Conservation (phyloP, 192 early-diverging fungal genomes). For the Lunasporangiospora selenospora region DNA sequence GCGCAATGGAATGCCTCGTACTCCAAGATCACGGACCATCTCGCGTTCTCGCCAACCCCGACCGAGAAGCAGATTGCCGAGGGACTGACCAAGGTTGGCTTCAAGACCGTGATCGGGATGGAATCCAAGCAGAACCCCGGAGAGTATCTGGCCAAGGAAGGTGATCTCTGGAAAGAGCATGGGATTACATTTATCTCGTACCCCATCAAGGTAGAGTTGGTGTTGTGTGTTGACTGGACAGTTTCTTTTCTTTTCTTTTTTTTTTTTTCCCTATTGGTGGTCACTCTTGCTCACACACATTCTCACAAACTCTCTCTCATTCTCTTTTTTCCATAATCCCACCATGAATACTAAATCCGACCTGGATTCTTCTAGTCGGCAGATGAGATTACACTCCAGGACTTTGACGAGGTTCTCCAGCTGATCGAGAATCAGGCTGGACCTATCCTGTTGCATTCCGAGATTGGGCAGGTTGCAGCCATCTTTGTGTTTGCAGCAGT, state of each 20-base stretch:
- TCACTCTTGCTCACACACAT: too few relatives aligned
- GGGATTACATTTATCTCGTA: slow-evolving; percentile 29
- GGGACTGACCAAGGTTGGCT: slow-evolving; percentile 37
- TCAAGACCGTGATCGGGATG: slow-evolving; percentile 41
- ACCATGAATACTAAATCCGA: too few relatives aligned
- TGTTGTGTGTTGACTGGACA: not conserved
- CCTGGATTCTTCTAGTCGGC: too few relatives aligned
- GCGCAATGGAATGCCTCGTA: slow-evolving; percentile 40
- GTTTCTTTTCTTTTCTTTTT: slow-evolving; percentile 3
- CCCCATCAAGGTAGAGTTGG: slow-evolving; percentile 31
- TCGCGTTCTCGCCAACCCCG: slow-evolving; percentile 38
- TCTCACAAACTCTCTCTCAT: too few relatives aligned
- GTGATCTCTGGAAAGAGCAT: slow-evolving; percentile 15
- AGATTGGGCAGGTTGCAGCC: slow-evolving; percentile 42
- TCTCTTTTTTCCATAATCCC: too few relatives aligned
- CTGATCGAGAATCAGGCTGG: slow-evolving; percentile 30
- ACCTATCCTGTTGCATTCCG: slow-evolving; percentile 41
- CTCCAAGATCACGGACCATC: slow-evolving; percentile 43
- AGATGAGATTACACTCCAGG: slow-evolving; percentile 30
- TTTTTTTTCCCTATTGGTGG: not conserved
- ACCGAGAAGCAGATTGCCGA: slow-evolving; percentile 29
- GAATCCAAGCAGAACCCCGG: slow-evolving; percentile 42
- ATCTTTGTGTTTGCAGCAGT: slow-evolving; percentile 44
- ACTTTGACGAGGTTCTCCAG: slow-evolving; percentile 41
- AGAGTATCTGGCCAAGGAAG: slow-evolving; percentile 18